Base-by-base conservation (phyloP, 352 stramenopile genomes). In the Globisporangium paddicum region DNA sequence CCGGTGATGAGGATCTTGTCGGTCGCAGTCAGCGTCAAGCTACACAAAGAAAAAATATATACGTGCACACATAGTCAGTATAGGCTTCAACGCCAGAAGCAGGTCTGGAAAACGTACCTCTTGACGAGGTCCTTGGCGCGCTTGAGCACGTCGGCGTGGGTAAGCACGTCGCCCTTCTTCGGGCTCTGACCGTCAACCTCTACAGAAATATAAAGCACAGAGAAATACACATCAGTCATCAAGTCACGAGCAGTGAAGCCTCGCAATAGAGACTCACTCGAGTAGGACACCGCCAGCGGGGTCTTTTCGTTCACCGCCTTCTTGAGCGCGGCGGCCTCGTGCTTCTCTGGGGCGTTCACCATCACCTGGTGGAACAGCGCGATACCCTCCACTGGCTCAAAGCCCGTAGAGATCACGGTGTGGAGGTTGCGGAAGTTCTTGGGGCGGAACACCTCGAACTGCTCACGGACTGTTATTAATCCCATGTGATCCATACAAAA, bases 1-100 rank as follows among this genome's bases (percentile, higher is more conserved):
- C 82, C 82, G 2, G 83, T 92, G 41, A 94, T 62, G 34, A 86
- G 68, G 55, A 96, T 82, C 74, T 94, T 96, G 82, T 96, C 86
- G 37, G 73, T 74, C 16, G 81, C 69, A 26, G 71, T 85, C 65
- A 96, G 58, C 50, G 83, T 75, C 44, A 96, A 59, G 25, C 82
- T 91, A 59, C 19, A 56, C 13, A 30, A 47, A 7, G 35, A n/a
- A 51, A 38, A 50, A 28, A 32, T 21, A 38, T 14, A 48, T 18
- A 26, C 10, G 21, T 4, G 6, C 16, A 21, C 26, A 53, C 10
- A 28, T 10, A 30, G 11, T 54, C 13, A 54, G 28, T 25, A 54
- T 35, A 0, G 41, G 35, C 3, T 23, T 7, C n/a, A 45, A 19
- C 38, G n/a, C 64, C 7, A 42, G 11, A 55, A 16, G 18, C 26